Base-by-base conservation (phyloP, 2,329 filamentous ascomycete species). In the Stylonectria norvegica region DNA sequence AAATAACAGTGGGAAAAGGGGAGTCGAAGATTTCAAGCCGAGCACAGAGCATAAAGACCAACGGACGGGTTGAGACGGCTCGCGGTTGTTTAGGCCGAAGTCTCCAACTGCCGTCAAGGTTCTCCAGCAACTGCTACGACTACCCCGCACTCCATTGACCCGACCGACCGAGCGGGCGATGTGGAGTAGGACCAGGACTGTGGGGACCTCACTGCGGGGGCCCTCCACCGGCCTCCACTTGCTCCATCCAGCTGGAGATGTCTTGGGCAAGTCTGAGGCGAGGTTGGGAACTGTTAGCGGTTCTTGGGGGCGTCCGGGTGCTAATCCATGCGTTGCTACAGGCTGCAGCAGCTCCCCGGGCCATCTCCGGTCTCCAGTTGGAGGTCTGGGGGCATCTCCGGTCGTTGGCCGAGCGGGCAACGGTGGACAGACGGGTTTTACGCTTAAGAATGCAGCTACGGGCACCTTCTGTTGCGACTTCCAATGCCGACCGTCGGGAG, bases 141-240 rank as follows among this genome's bases (percentile, higher is more conserved):
- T 36, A 38, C 50, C 48, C 52, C 55, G 55, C 52, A 56, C 38
- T 30, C 32, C 41, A 47, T 52, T 57, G 40, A 39, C 53, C 55
- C 55, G 55, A 57, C 43, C 38, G 34, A 37, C 54, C 54, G 52
- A 57, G 44, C 41, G 25, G n/a, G n/a, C n/a, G n/a, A n/a, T n/a
- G n/a, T n/a, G n/a, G n/a, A n/a, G n/a, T n/a, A n/a, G n/a, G n/a
- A n/a, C n/a, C n/a, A n/a, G n/a, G n/a, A n/a, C n/a, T n/a, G n/a
- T n/a, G n/a, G n/a, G n/a, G n/a, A n/a, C n/a, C n/a, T n/a, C n/a
- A n/a, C n/a, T n/a, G n/a, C n/a, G n/a, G n/a, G n/a, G n/a, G n/a
- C n/a, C n/a, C n/a, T n/a, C n/a, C n/a, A n/a, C n/a, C n/a, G n/a
- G n/a, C n/a, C n/a, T n/a, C n/a, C n/a, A n/a, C n/a, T n/a, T n/a